phyloP scores from a whole-genome alignment of 495 filamentous ascomycete species.

The Amphirosellinia nigrospora region DNA sequence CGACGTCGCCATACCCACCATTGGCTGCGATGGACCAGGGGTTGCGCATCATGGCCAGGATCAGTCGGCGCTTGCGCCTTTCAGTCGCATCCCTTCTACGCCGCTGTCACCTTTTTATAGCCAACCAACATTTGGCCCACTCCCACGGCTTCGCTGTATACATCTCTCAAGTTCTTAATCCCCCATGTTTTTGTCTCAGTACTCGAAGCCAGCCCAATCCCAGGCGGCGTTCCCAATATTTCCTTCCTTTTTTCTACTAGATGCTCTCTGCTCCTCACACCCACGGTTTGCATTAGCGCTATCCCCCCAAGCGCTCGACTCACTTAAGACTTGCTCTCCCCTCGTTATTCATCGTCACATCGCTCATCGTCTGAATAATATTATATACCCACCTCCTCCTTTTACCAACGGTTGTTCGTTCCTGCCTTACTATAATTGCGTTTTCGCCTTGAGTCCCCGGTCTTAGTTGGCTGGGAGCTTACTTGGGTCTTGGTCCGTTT shows the following conservation, averaged over 20 bases:
- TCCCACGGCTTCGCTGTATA: slow-evolving; percentile 27
- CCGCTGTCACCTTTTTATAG: slow-evolving; percentile 41
- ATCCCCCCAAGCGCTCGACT: slow-evolving; percentile 29
- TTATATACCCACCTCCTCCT: slow-evolving; percentile 38
- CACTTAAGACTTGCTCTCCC: slow-evolving; percentile 15
- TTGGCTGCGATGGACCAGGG: slow-evolving; percentile 39
- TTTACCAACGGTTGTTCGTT: slow-evolving; percentile 12
- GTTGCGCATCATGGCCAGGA: slow-evolving; percentile 34
- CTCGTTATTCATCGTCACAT: slow-evolving; percentile 12
- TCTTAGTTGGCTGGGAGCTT: slow-evolving; percentile 30
- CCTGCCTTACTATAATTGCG: slow-evolving; percentile 13
- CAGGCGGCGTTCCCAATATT: background rate
- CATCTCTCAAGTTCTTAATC: slow-evolving; percentile 28
- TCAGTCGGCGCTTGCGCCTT: slow-evolving; percentile 43
- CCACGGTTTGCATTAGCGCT: slow-evolving; percentile 33
- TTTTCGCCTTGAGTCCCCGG: slow-evolving; percentile 22
- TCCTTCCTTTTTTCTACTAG: slow-evolving; percentile 34
- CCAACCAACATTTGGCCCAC: slow-evolving; percentile 37
- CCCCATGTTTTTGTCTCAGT: slow-evolving; percentile 41
- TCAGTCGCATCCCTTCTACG: slow-evolving; percentile 35
- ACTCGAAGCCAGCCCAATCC: slow-evolving; percentile 32
- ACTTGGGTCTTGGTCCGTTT: slow-evolving; percentile 10
- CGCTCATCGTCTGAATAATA: background rate
- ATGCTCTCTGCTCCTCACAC: slow-evolving; percentile 29
- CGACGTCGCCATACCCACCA: slow-evolving; percentile 33